These are phyloP conservation scores for Penicillium sp. DNA, from an alignment of 2,329 filamentous ascomycete species.

Conservation along the genomic window DNA sequence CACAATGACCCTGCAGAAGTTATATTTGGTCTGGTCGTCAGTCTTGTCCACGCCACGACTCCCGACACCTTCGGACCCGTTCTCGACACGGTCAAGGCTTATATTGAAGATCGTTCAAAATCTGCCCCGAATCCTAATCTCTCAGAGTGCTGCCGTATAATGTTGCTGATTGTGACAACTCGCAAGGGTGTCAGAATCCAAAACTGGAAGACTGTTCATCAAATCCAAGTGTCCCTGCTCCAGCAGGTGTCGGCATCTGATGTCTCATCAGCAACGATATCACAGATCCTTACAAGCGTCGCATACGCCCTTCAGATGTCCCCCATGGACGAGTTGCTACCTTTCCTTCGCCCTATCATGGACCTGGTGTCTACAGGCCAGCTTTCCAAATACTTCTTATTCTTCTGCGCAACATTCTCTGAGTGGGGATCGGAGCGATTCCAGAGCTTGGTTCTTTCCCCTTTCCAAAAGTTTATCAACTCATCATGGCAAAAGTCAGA, in stretches of 20 bases:
- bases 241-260: slow-evolving; percentile 27
- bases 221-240: slow-evolving; percentile 48
- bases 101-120: slow-evolving; percentile 29
- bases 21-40: slow-evolving; percentile 66
- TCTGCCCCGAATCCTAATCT: slow-evolving; percentile 36
- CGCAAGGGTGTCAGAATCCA: slow-evolving; percentile 66
- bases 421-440: slow-evolving; percentile 67
- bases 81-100: slow-evolving; percentile 52
- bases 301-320: slow-evolving; percentile 66
- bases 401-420: slow-evolving; percentile 74
- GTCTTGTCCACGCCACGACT: slow-evolving; percentile 72
- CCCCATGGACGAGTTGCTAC: slow-evolving; percentile 68
- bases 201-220: slow-evolving; percentile 61
- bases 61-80: slow-evolving; percentile 64
- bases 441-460: slow-evolving; percentile 64
- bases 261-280: slow-evolving; percentile 22
- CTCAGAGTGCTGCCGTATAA: slow-evolving; percentile 31
- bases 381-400: slow-evolving; percentile 65
- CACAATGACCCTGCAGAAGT: slow-evolving; percentile 44
- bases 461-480: slow-evolving; percentile 76
- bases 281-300: slow-evolving; percentile 39
- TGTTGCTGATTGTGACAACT: slow-evolving; percentile 63
- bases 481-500: slow-evolving; percentile 63
- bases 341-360: slow-evolving; percentile 57
- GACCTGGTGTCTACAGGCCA: slow-evolving; percentile 56